Evolutionary conservation across 495 filamentous ascomycete genomes (phyloP).

Genomic region (Astrothelium macrocarpum): DNA sequence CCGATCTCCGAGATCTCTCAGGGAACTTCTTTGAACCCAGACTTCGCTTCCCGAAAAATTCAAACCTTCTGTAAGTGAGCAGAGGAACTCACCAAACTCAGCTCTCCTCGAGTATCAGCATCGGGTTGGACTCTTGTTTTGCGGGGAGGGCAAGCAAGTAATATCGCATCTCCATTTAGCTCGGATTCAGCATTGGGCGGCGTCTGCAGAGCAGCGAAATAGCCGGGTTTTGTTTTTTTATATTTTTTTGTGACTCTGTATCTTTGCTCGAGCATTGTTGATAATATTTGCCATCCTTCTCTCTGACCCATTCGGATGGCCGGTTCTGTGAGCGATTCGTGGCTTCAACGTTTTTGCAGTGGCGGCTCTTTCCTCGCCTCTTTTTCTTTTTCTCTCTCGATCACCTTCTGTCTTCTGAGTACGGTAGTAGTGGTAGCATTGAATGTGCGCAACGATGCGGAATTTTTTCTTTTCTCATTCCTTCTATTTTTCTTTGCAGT

Average conservation of each 20-base stretch:
- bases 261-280: constrained; percentile 3
- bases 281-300: not conserved
- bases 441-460: not conserved
- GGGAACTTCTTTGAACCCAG: no score
- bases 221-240: not conserved
- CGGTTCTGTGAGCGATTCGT: no score
- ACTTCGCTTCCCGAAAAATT: no score
- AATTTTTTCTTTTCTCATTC: not conserved
- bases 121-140: no score
- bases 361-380: not conserved
- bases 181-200: not conserved
- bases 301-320: not conserved
- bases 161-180: not conserved
- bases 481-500: not conserved
- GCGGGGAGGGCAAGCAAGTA: not conserved
- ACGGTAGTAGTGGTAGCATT: not conserved
- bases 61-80: no score
- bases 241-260: not conserved
- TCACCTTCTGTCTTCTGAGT: not conserved
- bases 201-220: not conserved
- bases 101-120: no score
- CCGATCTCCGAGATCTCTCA: no score
- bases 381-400: not conserved
- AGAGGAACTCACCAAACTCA: no score
- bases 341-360: not conserved